Conservation (phyloP, 495 filamentous ascomycete species). For the Hypoxylon perforatum region DNA sequence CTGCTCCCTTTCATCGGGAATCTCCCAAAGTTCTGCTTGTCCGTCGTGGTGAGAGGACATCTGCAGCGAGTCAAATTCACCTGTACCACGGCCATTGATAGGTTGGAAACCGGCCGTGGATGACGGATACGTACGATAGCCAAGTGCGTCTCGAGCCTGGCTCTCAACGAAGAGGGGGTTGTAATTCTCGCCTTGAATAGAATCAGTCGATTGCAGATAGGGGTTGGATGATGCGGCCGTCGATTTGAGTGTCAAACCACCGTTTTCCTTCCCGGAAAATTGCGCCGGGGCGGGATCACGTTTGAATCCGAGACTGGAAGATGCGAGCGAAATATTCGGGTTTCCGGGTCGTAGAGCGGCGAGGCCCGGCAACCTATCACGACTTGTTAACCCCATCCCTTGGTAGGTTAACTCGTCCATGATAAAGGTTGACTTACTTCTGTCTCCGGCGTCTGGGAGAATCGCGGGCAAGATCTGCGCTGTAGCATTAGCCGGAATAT, state of each 20-base stretch:
- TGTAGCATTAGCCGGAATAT: constrained; percentile 35
- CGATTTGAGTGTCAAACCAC: constrained; percentile 27
- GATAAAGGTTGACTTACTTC: constrained; percentile 37
- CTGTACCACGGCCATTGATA: constrained; percentile 32
- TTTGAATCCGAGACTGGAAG: constrained; percentile 24
- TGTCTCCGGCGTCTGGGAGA: constrained; percentile 24
- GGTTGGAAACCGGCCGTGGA: constrained; percentile 44
- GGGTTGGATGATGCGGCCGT: constrained; percentile 37
- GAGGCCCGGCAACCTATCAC: constrained; percentile 37
- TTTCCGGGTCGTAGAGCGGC: constrained; percentile 44
- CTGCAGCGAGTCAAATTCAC: constrained; percentile 36
- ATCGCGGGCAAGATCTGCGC: constrained; percentile 28
- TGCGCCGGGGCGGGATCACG: constrained; percentile 24
- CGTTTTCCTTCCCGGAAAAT: constrained; percentile 41
- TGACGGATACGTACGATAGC: constrained; percentile 44
- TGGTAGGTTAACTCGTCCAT: neutral
- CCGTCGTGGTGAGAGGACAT: constrained; percentile 27
- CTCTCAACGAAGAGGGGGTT: constrained; percentile 55
- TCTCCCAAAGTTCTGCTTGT: neutral
- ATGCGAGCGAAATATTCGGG: constrained; percentile 43
- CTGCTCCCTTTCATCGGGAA: neutral
- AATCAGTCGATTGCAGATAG: constrained; percentile 48
- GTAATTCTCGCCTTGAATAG: constrained; percentile 45
- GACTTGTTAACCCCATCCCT: constrained; percentile 13
- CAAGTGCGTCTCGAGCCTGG: constrained; percentile 47